Percentiles rank a stretch among this genome's conserved stretches.
Evolutionary conservation across 768 basidiomycete species (phyloP).

Genomic region (Kwoniella heveanensis): DNA sequence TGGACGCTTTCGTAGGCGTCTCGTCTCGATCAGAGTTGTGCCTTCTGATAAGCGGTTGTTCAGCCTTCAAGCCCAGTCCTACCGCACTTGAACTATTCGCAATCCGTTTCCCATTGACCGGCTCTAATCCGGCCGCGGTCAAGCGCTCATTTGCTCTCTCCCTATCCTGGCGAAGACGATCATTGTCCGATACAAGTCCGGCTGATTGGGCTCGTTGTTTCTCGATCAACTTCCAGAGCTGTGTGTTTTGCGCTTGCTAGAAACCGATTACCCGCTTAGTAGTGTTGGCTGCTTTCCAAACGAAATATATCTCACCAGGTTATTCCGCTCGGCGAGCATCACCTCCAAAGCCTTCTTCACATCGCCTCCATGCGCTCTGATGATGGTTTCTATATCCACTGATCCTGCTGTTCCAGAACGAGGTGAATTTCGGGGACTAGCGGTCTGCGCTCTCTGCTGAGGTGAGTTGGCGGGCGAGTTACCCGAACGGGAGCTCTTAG

Average conservation of each 20-base stretch:
- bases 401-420: conserved; percentile 19
- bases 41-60: conserved; percentile 32
- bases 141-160: conserved; percentile 61
- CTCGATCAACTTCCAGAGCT: conserved; percentile 93
- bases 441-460: conserved; percentile 18
- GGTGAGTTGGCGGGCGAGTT: conserved; percentile 27
- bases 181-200: conserved; percentile 78
- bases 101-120: conserved; percentile 25
- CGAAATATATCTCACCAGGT: conserved; percentile 57
- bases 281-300: too few species aligned
- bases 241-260: conserved; percentile 73
- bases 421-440: conserved; percentile 31
- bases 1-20: conserved; percentile 12
- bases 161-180: conserved; percentile 77
- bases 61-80: conserved; percentile 35
- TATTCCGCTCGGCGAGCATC: conserved; percentile 76
- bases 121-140: conserved; percentile 32
- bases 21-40: conserved; percentile 50
- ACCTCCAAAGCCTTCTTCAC: conserved; percentile 67
- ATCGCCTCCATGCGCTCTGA: conserved; percentile 43
- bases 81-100: conserved; percentile 36
- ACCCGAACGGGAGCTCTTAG: conserved; percentile 13
- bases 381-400: conserved; percentile 40
- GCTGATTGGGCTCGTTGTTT: conserved; percentile 82
- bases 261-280: too few species aligned